phyloP scores from a whole-genome alignment of 1,284 basidiomycete genomes.

The Cryptococcus sp. region DNA sequence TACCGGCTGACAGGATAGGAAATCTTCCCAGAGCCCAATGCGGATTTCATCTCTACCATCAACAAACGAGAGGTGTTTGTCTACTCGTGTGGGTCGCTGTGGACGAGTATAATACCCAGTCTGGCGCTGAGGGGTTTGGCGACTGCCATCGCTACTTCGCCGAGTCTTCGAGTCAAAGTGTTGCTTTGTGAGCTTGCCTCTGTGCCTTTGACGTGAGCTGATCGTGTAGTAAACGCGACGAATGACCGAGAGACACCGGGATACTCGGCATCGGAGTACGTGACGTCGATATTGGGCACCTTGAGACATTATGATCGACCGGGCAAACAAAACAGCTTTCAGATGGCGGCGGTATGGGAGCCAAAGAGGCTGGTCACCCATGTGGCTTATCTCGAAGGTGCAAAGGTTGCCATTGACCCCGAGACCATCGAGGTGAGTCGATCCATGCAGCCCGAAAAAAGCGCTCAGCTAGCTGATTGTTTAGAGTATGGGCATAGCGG shows the following conservation, averaged over 20 bases:
- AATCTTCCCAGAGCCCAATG: constrained; percentile 81
- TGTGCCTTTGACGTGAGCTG: background rate
- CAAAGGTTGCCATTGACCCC: constrained; percentile 59
- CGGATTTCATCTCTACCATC: constrained; percentile 67
- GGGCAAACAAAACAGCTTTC: constrained; percentile 9
- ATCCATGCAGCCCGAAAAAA: background rate
- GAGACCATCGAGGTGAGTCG: constrained; percentile 57
- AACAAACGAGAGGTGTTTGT: constrained; percentile 65
- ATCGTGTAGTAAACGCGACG: constrained; percentile 65
- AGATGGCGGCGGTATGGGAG: constrained; percentile 17
- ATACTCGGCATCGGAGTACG: constrained; percentile 78
- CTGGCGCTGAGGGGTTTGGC: constrained; percentile 79
- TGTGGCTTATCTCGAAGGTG: constrained; percentile 66
- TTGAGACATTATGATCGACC: constrained; percentile 57
- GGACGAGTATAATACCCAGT: constrained; percentile 92
- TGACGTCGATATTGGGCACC: constrained; percentile 67
- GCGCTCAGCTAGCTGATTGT: background rate
- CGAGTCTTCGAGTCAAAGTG: constrained; percentile 69
- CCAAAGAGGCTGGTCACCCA: constrained; percentile 60
- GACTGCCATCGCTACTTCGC: constrained; percentile 68
- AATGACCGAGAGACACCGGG: constrained; percentile 89
- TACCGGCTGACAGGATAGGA: constrained; percentile 50
- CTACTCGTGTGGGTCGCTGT: constrained; percentile 87
- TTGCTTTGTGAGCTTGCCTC: constrained; percentile 60
- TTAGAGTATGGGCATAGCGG: constrained; percentile 30